Base-by-base conservation (phyloP, 2,329 filamentous ascomycete genomes). In the Aureobasidium uvarum region DNA sequence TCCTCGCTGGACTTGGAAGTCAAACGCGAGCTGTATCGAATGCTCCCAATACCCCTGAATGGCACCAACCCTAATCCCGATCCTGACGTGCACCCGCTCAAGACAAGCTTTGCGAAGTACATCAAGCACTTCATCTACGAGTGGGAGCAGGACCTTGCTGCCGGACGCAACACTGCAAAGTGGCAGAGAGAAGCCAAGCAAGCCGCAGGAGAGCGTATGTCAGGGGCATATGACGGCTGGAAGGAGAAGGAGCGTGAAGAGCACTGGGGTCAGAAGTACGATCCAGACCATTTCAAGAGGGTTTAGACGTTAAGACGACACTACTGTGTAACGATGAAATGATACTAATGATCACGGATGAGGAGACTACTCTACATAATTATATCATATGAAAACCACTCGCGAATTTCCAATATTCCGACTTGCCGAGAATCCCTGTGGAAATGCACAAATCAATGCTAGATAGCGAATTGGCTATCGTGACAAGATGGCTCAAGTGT, bases 251-350 rank as follows among this genome's bases (percentile, higher is more conserved):
- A 85, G 66, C 81, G 81, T 16, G 83, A 87, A 71, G 72, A 78
- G 64, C 84, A 82, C 69, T 87, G 84, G 83, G 85, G 84, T 0
- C 81, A 85, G 72, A 84, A 84, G 68, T 78, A 79, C 71, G 78
- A 74, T 11, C 60, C 48, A 3, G 31, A 63, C 36, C 48, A 63
- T n/a, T 63, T 54, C 48, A 51, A 50, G 39, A 14, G 5, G 2
- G 13, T 25, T 2, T n/a, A n/a, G 20, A 13, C 50, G 23, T n/a
- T 5, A 20, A 20, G n/a, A 38, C 33, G n/a, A 38, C 16, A 10
- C n/a, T 8, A 25, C 25, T 25, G 14, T 38, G 28, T 14, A 60
- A 48, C 8, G 56, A 46, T 1, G 18, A 5, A 36, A 60, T 31
- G 56, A 60, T 13, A 48, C 16, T n/a, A 36, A 28, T 18, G 41